Conservation (phyloP, 805 yeast genomes). For the Metschnikowia baotianmanensis region DNA sequence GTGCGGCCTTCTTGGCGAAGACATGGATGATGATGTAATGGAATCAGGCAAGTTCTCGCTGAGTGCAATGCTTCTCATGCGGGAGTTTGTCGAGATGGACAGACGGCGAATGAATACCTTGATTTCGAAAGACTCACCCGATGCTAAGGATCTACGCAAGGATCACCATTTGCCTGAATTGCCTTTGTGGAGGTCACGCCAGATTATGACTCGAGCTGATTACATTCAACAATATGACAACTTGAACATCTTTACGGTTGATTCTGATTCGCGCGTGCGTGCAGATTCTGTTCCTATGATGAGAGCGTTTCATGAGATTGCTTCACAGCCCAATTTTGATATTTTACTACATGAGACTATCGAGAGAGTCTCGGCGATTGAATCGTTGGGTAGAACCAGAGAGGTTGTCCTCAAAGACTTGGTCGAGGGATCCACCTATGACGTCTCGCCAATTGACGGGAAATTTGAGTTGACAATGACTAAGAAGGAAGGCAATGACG, state of each 20-base stretch:
- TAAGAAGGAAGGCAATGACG: conserved; percentile 21
- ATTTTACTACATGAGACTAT: conserved; percentile 61
- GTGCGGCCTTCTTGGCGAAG: conserved; percentile 72
- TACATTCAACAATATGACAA: conserved; percentile 74
- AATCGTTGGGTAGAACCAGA: conserved; percentile 72
- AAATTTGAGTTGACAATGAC: conserved; percentile 12
- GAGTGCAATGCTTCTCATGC: conserved; percentile 70
- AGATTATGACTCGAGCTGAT: conserved; percentile 82
- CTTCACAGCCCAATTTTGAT: conserved; percentile 67
- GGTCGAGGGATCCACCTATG: conserved; percentile 48
- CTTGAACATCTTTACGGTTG: conserved; percentile 75
- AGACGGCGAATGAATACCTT: conserved; percentile 30
- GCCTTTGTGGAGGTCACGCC: conserved; percentile 82
- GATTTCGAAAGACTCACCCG: conserved; percentile 17
- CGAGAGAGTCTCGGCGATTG: conserved; percentile 71
- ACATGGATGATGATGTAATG: conserved; percentile 89
- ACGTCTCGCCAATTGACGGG: conserved; percentile 21
- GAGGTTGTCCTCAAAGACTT: conserved; percentile 74
- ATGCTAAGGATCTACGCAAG: conserved; percentile 14
- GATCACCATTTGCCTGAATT: conserved; percentile 65
- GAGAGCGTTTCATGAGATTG: conserved; percentile 83
- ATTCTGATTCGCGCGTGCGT: conserved; percentile 65
- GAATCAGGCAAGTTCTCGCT: conserved; percentile 74
- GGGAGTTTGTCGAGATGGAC: conserved; percentile 71
- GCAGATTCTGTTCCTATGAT: conserved; percentile 88